Evolutionary conservation across 108 stramenopile species (phyloP).

Genomic region (Cyclostephanos tholiformis): DNA sequence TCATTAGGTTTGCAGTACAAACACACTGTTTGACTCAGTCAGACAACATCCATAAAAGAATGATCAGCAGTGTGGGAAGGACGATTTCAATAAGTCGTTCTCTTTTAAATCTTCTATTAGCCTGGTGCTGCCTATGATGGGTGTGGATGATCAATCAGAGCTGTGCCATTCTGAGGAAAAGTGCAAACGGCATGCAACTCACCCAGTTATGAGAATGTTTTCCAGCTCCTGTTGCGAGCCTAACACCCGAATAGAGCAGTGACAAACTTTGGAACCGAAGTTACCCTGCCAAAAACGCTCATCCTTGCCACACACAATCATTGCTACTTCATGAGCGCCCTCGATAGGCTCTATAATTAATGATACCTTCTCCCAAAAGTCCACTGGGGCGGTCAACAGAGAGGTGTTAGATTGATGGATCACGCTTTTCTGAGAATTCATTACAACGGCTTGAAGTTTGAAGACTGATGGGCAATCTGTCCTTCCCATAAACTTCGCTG

Average conservation of each 20-base stretch:
- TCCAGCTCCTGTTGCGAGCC: slow-evolving; percentile 39
- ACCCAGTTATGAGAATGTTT: slow-evolving; percentile 21
- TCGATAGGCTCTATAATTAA: slow-evolving; percentile 37
- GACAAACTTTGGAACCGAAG: slow-evolving; percentile 68
- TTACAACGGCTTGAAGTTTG: slow-evolving; percentile 42
- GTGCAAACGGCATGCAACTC: slow-evolving; percentile 2
- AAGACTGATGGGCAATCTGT: slow-evolving; percentile 76
- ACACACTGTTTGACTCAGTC: too few relatives aligned
- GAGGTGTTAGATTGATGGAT: slow-evolving; percentile 30
- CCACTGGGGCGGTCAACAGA: slow-evolving; percentile 51
- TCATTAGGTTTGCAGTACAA: too few relatives aligned
- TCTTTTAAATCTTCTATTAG: neutral
- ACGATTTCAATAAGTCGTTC: slow-evolving; percentile 8
- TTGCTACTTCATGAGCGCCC: slow-evolving; percentile 29
- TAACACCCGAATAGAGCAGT: slow-evolving; percentile 59
- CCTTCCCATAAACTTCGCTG: slow-evolving; percentile 66
- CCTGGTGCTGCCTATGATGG: neutral
- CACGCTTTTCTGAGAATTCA: slow-evolving; percentile 15
- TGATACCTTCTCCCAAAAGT: slow-evolving; percentile 61
- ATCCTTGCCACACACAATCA: slow-evolving; percentile 66
- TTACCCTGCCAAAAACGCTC: slow-evolving; percentile 59
- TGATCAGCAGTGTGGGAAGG: slow-evolving; percentile 10
- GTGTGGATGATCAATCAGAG: neutral
- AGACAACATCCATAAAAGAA: slow-evolving; percentile 22
- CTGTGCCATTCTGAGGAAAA: neutral